Percentiles rank a stretch among this genome's conserved stretches.
Conservation (phyloP, 345 rosid genomes). For the Salix udensis region DNA sequence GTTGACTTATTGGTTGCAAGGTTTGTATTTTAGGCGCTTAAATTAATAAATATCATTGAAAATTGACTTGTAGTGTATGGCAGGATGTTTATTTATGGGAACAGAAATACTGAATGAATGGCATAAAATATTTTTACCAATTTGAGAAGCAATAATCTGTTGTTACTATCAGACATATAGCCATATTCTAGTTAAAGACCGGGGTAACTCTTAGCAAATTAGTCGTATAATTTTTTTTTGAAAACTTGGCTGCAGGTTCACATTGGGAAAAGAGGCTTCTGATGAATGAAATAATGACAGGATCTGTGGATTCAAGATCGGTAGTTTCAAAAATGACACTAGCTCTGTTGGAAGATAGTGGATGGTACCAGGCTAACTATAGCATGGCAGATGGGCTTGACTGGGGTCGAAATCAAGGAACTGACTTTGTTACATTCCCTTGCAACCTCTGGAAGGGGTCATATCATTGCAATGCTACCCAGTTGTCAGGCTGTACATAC, state of each 20-base stretch:
- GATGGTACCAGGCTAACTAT: conserved; percentile 98
- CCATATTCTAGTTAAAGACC: neutral
- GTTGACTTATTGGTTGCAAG: neutral
- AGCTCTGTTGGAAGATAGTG: conserved; percentile 95
- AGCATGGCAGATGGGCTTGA: conserved; percentile 96
- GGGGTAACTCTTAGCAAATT: neutral
- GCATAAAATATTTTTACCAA: neutral
- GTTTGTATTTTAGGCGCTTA: neutral
- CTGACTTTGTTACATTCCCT: conserved; percentile 80
- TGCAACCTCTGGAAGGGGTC: conserved; percentile 98
- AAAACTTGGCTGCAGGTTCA: conserved; percentile 53
- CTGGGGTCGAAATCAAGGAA: conserved; percentile 98
- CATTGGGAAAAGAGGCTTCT: conserved; percentile 99
- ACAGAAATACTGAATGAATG: neutral
- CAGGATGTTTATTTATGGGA: neutral
- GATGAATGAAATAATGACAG: conserved; percentile 99
- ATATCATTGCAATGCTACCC: conserved; percentile 89
- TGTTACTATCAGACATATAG: neutral
- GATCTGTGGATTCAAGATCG: conserved; percentile 96
- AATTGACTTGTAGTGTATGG: no score
- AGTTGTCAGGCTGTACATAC: conserved; percentile 93
- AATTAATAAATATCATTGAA: neutral
- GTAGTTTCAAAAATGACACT: conserved; percentile 98
- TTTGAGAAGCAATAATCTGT: neutral
- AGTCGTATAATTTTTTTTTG: conserved; percentile 6